Conservation (phyloP, 176 grass and related monocot genomes). For the Elymus sibiricus region DNA sequence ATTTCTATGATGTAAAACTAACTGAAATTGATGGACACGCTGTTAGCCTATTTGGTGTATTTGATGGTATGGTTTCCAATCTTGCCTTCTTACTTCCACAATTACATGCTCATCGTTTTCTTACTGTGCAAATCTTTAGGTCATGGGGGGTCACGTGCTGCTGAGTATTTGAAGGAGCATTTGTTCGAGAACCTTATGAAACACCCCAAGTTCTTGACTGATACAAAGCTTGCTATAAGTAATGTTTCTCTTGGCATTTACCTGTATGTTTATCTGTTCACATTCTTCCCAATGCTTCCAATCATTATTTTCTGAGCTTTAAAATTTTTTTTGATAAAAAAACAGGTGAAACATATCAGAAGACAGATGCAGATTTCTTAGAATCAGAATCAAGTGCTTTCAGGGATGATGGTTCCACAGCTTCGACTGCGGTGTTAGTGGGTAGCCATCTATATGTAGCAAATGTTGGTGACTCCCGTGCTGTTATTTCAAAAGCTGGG, state of each 20-base stretch:
- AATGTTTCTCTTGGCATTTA: constrained; percentile 24
- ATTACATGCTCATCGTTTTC: constrained; percentile 24
- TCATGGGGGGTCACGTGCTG: constrained; percentile 86
- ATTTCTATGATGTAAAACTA: constrained; percentile 88
- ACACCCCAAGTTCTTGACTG: constrained; percentile 83
- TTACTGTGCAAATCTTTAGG: constrained; percentile 47
- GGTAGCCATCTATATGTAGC: constrained; percentile 86
- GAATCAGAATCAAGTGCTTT: constrained; percentile 65
- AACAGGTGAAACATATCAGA: constrained; percentile 82
- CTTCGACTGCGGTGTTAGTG: constrained; percentile 88
- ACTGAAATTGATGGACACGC: constrained; percentile 63
- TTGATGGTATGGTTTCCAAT: constrained; percentile 66
- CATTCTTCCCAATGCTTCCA: constrained; percentile 1
- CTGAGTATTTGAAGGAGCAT: constrained; percentile 86
- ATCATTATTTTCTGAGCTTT: constrained; percentile 18
- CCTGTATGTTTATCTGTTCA: constrained; percentile 11
- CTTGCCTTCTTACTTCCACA: not conserved
- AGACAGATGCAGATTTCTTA: constrained; percentile 86
- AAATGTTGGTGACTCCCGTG: constrained; percentile 95
- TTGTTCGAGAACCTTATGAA: constrained; percentile 93
- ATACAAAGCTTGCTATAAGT: constrained; percentile 93
- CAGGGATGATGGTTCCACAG: constrained; percentile 93
- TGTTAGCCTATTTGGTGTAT: constrained; percentile 90
- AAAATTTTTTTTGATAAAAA: constrained; percentile 17
- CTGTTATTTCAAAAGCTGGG: constrained; percentile 85